Evolutionary conservation across 2,329 filamentous ascomycete genomes (phyloP), one percentile per base, ranked within the genome.

Genomic region (Ceratocystis cacaofunesta): DNA sequence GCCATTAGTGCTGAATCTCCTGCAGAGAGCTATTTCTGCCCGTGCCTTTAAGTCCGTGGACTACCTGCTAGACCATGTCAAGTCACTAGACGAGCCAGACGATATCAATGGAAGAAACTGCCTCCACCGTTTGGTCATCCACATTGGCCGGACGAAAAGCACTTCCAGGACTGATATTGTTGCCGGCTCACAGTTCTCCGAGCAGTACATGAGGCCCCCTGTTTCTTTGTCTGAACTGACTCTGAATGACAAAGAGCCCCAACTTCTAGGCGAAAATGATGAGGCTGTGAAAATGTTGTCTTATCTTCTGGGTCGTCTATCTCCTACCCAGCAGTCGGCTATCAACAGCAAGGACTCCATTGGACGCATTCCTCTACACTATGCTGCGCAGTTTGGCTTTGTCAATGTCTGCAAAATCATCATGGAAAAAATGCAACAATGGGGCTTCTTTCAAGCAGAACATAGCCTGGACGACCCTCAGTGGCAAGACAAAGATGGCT

Each of bases 61-160:
- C n/a, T 82, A 82, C 66, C 80, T 97, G 1, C 75, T 99, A 1
- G 76, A 78, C 10, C 81, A 85, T 52, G 80, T 94, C 63, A 81
- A 85, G 57, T 85, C 83, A 0, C 80, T 97, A 1, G 86, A 95
- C 62, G 92, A 96, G 72, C 83, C 88, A 1, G 89, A 95, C 70
- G 94, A 97, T 72, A 90, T 99, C 72, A 96, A 97, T 75, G 86
- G 88, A 71, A 87, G 94, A 12, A 99, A 96, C 73, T 94, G 90
- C 73, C 84, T 99, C 61, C 94, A 99, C 73, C 86, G 94, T 7
- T 79, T 97, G 1, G 88, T 99, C 52, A 95, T 97, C 67, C 87
- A 92, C 22, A 95, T 96, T 70, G 92, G 92, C 19, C 85, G 92
- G 61, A 85, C 87, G n/a, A 82, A 83, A 68, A 78, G 78, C 1